Evolutionary conservation across 2,329 filamentous ascomycete genomes (phyloP).

Genomic region (Claviceps sp.): DNA sequence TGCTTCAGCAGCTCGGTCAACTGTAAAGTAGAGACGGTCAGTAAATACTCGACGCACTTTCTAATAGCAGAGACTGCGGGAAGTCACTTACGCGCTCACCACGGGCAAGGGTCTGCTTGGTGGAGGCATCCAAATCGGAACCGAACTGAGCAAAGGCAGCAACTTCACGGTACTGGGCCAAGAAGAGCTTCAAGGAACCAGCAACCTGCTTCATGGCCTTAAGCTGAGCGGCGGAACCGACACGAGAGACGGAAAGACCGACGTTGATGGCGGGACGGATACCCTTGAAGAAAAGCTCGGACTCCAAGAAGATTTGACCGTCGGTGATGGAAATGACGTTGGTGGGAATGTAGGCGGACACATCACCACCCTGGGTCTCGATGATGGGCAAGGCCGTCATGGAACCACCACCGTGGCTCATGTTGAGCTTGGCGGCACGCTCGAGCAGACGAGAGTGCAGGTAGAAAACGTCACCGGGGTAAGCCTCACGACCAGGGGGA

Average conservation of each 20-base stretch:
- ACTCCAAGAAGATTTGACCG: constrained; percentile 98
- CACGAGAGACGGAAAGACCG: constrained; percentile 99
- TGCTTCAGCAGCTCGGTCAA: constrained; percentile 98
- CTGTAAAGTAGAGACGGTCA: constrained; percentile 21
- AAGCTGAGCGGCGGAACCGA: constrained; percentile 97
- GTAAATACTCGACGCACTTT: not conserved
- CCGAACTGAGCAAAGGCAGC: constrained; percentile 99
- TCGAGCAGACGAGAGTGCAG: constrained; percentile 98
- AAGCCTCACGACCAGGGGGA: constrained; percentile 97
- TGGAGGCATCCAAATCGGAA: constrained; percentile 97
- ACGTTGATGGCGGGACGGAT: constrained; percentile 99
- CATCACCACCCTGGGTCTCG: constrained; percentile 99
- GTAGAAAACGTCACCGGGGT: constrained; percentile 98
- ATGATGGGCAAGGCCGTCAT: constrained; percentile 95
- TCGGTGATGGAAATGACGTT: constrained; percentile 99
- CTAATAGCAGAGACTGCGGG: not conserved
- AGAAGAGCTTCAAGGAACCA: constrained; percentile 99
- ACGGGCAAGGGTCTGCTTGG: constrained; percentile 96
- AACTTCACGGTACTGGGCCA: constrained; percentile 99
- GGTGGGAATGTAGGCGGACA: constrained; percentile 99
- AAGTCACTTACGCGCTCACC: constrained; percentile 75
- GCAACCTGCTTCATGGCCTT: constrained; percentile 99
- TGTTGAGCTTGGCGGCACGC: constrained; percentile 98
- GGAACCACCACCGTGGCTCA: constrained; percentile 88
- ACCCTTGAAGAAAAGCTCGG: constrained; percentile 99